phyloP scores from a whole-genome alignment of 345 rosid genomes.

The Laguncularia racemosa region DNA sequence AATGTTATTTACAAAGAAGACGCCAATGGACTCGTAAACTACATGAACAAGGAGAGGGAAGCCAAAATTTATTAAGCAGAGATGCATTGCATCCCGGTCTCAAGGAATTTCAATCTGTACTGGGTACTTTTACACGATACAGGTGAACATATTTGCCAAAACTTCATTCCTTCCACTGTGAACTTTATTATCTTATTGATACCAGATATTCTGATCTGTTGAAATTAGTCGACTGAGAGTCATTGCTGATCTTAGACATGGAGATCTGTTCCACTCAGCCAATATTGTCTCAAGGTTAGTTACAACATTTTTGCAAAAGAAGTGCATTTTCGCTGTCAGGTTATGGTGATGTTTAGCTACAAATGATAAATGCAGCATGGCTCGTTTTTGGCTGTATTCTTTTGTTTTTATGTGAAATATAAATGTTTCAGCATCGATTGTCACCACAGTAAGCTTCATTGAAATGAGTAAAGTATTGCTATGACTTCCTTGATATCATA shows the following conservation, averaged over 20 bases:
- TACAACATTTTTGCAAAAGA: conserved; percentile 3
- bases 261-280: conserved; percentile 40
- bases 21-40: conserved; percentile 18
- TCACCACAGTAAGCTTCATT: too few species aligned
- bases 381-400: not conserved
- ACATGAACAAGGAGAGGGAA: conserved; percentile 26
- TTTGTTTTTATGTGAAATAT: too few species aligned
- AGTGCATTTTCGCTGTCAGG: conserved; percentile 1
- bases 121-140: conserved; percentile 37
- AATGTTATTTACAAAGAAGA: conserved; percentile 47
- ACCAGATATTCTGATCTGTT: conserved; percentile 9
- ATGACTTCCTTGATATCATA: too few species aligned
- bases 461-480: too few species aligned
- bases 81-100: conserved; percentile 45
- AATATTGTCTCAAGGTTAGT: conserved; percentile 53
- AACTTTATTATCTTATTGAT: conserved; percentile 1
- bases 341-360: too few species aligned
- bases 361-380: too few species aligned
- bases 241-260: conserved; percentile 51
- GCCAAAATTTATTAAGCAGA: conserved; percentile 16
- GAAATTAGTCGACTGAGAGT: conserved; percentile 42
- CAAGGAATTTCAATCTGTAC: conserved; percentile 41
- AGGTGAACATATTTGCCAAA: conserved; percentile 26
- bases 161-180: not conserved
- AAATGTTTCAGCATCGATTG: too few species aligned